phyloP scores from a whole-genome alignment of 1,284 basidiomycete genomes.

The Microbotryomycetes sp. region DNA sequence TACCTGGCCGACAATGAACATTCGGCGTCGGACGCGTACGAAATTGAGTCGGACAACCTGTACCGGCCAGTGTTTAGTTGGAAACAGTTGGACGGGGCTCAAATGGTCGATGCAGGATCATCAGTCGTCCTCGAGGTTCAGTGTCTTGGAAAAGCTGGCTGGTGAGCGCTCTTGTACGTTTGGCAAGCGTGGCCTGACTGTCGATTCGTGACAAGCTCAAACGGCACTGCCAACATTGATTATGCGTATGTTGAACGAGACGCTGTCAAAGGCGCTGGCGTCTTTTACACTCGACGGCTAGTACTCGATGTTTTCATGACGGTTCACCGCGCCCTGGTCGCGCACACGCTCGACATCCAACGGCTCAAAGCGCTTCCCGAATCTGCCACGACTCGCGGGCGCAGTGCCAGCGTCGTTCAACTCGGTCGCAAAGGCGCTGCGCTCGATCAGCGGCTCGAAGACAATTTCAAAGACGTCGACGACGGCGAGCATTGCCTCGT shows the following conservation, averaged over 20 bases:
- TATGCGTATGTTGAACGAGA: slow-evolving; percentile 52
- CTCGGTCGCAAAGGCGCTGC: slow-evolving; percentile 20
- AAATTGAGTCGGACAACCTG: slow-evolving; percentile 75
- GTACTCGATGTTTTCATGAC: slow-evolving; percentile 79
- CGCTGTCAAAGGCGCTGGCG: slow-evolving; percentile 26
- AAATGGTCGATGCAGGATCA: slow-evolving; percentile 55
- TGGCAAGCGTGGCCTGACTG: neutral
- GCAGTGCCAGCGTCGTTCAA: slow-evolving; percentile 25
- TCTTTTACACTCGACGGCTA: slow-evolving; percentile 73
- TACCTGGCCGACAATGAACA: slow-evolving; percentile 64
- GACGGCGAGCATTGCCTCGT: slow-evolving; percentile 71
- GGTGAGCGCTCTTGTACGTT: slow-evolving; percentile 51
- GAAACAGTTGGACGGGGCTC: slow-evolving; percentile 45
- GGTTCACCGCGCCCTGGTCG: slow-evolving; percentile 78
- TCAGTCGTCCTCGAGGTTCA: slow-evolving; percentile 60
- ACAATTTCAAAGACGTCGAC: slow-evolving; percentile 39
- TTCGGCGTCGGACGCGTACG: slow-evolving; percentile 76
- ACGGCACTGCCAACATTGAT: slow-evolving; percentile 69
- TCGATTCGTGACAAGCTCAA: slow-evolving; percentile 51
- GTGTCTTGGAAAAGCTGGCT: slow-evolving; percentile 82
- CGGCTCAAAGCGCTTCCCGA: slow-evolving; percentile 40
- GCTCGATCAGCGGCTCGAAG: slow-evolving; percentile 33
- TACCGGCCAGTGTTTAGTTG: slow-evolving; percentile 74
- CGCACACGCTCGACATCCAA: slow-evolving; percentile 70
- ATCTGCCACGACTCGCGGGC: neutral